Base-by-base conservation (phyloP, 768 basidiomycete genomes). In the Coprinopsis cinerea region DNA sequence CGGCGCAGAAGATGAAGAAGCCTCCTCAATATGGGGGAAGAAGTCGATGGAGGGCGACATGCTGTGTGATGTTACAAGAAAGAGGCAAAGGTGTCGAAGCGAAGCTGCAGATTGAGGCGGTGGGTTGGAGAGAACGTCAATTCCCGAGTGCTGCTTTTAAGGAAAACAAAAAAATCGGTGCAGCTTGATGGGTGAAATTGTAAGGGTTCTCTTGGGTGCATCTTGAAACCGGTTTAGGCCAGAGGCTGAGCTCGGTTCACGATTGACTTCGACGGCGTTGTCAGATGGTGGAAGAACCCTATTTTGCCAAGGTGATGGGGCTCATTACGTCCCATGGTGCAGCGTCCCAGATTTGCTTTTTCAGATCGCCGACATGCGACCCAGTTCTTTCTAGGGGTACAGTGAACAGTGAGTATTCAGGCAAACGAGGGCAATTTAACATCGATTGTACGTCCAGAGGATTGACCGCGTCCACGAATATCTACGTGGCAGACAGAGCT, bases 11-110 rank as follows among this genome's bases (percentile, higher is more conserved):
- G n/a, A 34, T 34, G 30, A n/a, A 34, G 9, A 34, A 9, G 30
- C 9, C 28, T 32, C 34, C 10, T 40, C 18, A 20, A 7, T 11
- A 32, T 13, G 28, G 6, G 44, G 17, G 25, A 52, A 40, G 23
- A 26, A 52, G 34, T 52, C 51, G 30, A 52, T 34, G 32, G 51
- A 52, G 20, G 51, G 51, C 15, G 44, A 47, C 51, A 52, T 52
- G 15, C 13, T 24, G 10, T 20, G 23, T 37, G 24, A 36, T 37
- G 35, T 17, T 9, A 37, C n/a, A n/a, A 26, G 20, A 23, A 41
- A 24, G 20, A 24, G 37, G 37, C 3, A 9, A 13, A 3, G 26
- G 47, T 9, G 25, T 24, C 30, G 6, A 18, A 20, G 28, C 32
- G 6, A n/a, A 11, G 26, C 23, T 13, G 24, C 4, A 7, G 4